phyloP scores from a whole-genome alignment of 176 grass and related monocot species.

The Rhynchospora tenuis region DNA sequence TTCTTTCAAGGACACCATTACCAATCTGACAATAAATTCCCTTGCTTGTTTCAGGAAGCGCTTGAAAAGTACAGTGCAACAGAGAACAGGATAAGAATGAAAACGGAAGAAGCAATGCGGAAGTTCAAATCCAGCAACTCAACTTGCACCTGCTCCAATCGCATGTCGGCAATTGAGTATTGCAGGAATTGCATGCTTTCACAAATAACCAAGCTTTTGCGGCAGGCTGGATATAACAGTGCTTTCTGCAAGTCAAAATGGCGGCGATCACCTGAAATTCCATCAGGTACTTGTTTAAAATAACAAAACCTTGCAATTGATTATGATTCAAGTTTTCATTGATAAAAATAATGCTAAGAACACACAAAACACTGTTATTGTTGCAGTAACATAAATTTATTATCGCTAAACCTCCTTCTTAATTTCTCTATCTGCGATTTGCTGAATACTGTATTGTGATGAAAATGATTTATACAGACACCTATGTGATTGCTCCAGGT shows the following conservation, averaged over 20 bases:
- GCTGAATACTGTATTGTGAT: neutral
- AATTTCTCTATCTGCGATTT: neutral
- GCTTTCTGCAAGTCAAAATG: conserved; percentile 87
- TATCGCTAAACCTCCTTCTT: neutral
- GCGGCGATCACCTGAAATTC: conserved; percentile 63
- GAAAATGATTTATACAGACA: neutral
- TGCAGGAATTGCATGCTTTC: conserved; percentile 63
- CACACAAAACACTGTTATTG: neutral
- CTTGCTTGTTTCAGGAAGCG: conserved; percentile 42
- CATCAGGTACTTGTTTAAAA: conserved; percentile 39
- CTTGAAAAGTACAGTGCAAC: conserved; percentile 54
- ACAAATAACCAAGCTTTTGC: conserved; percentile 40
- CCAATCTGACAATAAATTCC: neutral
- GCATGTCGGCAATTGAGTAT: conserved; percentile 10
- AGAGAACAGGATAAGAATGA: conserved; percentile 57
- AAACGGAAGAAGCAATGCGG: conserved; percentile 44
- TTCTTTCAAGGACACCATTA: neutral
- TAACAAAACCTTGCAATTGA: neutral
- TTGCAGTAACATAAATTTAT: neutral
- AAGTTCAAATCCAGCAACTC: conserved; percentile 27
- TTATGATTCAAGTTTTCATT: neutral
- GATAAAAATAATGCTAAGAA: neutral
- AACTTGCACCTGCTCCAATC: conserved; percentile 44
- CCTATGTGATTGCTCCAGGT: neutral
- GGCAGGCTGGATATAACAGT: conserved; percentile 61